Base-by-base conservation (phyloP, 2,329 filamentous ascomycete genomes). In the Shiraia bambusicola region DNA sequence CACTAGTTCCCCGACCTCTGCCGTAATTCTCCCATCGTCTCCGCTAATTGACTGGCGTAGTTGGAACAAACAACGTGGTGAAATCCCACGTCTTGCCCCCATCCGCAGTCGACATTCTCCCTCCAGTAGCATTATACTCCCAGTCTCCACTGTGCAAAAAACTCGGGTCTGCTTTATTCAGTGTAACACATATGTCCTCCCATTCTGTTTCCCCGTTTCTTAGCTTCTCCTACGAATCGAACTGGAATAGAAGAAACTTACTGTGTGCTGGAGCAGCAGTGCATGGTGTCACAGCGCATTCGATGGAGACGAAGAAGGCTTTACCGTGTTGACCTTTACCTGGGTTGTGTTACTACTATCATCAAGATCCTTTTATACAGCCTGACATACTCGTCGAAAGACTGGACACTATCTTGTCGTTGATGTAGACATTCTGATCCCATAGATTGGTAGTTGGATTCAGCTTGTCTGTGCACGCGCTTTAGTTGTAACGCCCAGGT, bases 371-470 rank as follows among this genome's bases (percentile, higher is more conserved):
- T 16, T 3, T 15, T 8, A 13, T 8, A 13, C 37, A 1, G 24
- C 6, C 12, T 14, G 8, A 40, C 50, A 15, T 51, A 54, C 56
- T 59, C 16, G 52, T 56, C 5, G 48, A 54, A 16, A 58, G 38
- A 13, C 17, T 49, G 11, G 56, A 59, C 5, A 54, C 56, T 1
- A 59, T 46, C 31, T 54, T 48, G 15, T 45, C 52, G 30, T 59
- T 46, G 33, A 59, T 34, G 34, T 56, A 59, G 14, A 59, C 34
- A 27, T 57, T 54, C 40, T 59, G 56, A 22, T 59, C 54, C 56
- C 56, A 59, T 19, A 56, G 29, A 8, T 53, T 40, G 2, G 54
- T 59, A 6, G 28, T 28, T 1, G 52, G 27, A 28, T 57, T 59
- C 9, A 57, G 31, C 36, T 56, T 57, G 30, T 59, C 51, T 57